phyloP scores from a whole-genome alignment of 768 basidiomycete genomes.

The Boletus pseudopeckii region DNA sequence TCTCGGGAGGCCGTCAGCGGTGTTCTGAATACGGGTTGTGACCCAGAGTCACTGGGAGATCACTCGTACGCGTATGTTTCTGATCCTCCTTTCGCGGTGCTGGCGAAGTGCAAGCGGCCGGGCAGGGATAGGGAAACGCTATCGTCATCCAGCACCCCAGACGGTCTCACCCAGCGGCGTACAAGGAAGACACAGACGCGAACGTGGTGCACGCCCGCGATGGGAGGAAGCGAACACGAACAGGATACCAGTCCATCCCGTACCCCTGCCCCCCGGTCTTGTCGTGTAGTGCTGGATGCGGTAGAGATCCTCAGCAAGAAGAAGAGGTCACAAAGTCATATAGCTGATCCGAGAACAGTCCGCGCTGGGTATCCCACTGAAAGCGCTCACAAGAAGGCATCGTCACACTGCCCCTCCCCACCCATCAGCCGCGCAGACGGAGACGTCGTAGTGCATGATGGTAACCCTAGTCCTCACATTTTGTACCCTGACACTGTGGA shows the following conservation, averaged over 20 bases:
- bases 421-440: background rate
- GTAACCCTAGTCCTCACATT: background rate
- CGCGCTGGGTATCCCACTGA: background rate
- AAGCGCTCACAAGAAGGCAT: background rate
- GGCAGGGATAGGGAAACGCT: background rate
- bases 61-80: background rate
- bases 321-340: background rate
- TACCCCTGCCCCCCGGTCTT: background rate
- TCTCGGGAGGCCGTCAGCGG: background rate
- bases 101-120: constrained; percentile 1
- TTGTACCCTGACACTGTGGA: background rate
- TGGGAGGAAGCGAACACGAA: background rate
- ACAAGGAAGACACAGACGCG: background rate
- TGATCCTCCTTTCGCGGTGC: background rate
- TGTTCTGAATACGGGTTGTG: background rate
- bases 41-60: background rate
- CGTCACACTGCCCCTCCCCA: constrained; percentile 6
- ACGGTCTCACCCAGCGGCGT: background rate
- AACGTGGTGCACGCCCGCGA: background rate
- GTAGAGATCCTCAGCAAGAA: constrained; percentile 16
- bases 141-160: background rate
- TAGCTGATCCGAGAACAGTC: background rate
- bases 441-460: background rate
- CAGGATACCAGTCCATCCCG: background rate
- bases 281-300: constrained; percentile 15